Evolutionary conservation across 306 rosid genomes (phyloP), one percentile per base, ranked within the genome.

Genomic region (Sicyos edulis): DNA sequence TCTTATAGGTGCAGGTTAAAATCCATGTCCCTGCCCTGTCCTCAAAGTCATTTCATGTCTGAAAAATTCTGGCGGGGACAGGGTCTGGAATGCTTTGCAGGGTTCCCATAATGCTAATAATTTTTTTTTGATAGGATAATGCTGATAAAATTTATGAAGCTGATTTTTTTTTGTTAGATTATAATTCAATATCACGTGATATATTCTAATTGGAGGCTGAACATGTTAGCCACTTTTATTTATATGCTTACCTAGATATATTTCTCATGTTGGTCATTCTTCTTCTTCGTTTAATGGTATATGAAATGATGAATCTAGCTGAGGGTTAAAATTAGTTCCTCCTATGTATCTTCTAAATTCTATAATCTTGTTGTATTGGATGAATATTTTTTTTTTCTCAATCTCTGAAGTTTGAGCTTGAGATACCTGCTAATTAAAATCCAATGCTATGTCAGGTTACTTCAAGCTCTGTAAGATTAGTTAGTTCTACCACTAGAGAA

Each of bases 401-500:
- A 42, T 14, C 15, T 16, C 17, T 49, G n/a, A 52, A n/a, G 60
- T 15, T 70, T 49, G 60, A 49, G 53, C 59, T 51, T 70, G 29
- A 53, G 47, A 26, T 70, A 52, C 24, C 21, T 71, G 62, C 62
- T 71, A 71, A 71, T 86, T 20, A 14, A 34, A 72, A 74, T 75
- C 19, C 54, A 57, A 47, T 61, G 19, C 55, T 72, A 29, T 77
- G 34, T 72, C 89, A 93, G 97, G 89, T 93, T 65, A 89, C 95
- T 63, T 87, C 97, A 4, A 86, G 83, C 81, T 86, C 92, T 56
- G 97, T 86, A 13, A 85, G 96, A 72, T 82, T 93, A 62, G 99
- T 93, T 74, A 85, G 96, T 82, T 84, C 99, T 78, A 81, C 88
- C 51, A 82, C 96, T 26, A 85, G 96, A 76, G 96, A 86, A 76